Evolutionary conservation across 352 stramenopile genomes (phyloP).

Genomic region (Thraustotheca clavata): DNA sequence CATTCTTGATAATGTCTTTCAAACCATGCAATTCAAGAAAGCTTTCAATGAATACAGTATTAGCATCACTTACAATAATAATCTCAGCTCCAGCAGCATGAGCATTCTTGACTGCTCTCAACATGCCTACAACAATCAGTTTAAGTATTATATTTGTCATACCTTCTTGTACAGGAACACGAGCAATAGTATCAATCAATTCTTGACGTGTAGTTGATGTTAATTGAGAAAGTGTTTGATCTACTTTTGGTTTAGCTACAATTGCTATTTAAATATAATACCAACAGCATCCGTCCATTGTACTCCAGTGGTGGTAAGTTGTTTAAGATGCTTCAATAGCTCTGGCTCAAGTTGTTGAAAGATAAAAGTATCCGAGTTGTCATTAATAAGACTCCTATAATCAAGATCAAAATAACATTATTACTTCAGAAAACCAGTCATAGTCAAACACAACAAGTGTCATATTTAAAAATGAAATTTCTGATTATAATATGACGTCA

Average conservation of each 20-base stretch:
- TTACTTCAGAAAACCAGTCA: conserved; percentile 40
- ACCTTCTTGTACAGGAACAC: conserved; percentile 42
- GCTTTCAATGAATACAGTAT: conserved; percentile 69
- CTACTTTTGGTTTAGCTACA: not conserved
- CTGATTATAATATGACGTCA: too few species aligned
- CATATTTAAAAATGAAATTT: conserved; percentile 1
- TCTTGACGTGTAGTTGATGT: conserved; percentile 21
- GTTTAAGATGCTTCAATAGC: conserved; percentile 33
- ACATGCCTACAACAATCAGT: conserved; percentile 31
- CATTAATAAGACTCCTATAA: conserved; percentile 44
- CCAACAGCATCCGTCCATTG: conserved; percentile 23
- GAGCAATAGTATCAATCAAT: conserved; percentile 37
- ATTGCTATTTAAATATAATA: not conserved
- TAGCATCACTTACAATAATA: conserved; percentile 71
- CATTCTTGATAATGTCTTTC: conserved; percentile 25
- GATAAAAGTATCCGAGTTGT: conserved; percentile 74
- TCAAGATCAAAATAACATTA: not conserved
- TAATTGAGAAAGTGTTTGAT: conserved; percentile 14
- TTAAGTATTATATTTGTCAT: not conserved
- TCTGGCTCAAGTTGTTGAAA: conserved; percentile 58
- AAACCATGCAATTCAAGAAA: conserved; percentile 43
- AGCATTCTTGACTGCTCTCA: conserved; percentile 49
- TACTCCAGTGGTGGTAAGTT: conserved; percentile 24
- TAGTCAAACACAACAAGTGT: conserved; percentile 71
- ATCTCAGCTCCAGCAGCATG: conserved; percentile 34